A percentile compares a stretch with the other conserved stretches of the same genome.
phyloP scores from a whole-genome alignment of 2,329 filamentous ascomycete genomes.

The Scedosporium apiospermum region DNA sequence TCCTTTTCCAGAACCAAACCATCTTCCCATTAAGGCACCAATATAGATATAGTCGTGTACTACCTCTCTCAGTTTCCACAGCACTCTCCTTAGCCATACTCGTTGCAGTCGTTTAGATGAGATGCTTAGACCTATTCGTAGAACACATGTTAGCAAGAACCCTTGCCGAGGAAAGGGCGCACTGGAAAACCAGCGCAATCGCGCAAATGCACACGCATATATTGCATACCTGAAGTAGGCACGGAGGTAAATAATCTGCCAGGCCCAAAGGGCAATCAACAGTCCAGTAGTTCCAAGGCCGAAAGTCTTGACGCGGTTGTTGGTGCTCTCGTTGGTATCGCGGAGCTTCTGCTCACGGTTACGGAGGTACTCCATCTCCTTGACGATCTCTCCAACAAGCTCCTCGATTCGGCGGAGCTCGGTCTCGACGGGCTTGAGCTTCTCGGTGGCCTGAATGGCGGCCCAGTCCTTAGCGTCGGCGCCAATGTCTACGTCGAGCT shows the following conservation, averaged over 20 bases:
- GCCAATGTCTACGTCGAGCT: slow-evolving; percentile 92
- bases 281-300: slow-evolving; percentile 88
- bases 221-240: slow-evolving; percentile 75
- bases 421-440: slow-evolving; percentile 93
- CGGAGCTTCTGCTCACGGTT: slow-evolving; percentile 84
- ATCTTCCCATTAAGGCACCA: neutral
- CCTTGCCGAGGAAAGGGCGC: neutral
- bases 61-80: neutral
- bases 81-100: neutral
- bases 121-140: slow-evolving; percentile 53
- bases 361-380: slow-evolving; percentile 94
- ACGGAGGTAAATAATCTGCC: slow-evolving; percentile 96
- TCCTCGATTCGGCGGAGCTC: slow-evolving; percentile 91
- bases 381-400: slow-evolving; percentile 76
- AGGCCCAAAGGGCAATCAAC: slow-evolving; percentile 78
- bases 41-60: neutral
- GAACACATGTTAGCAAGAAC: slow-evolving; percentile 8
- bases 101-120: slow-evolving; percentile 41
- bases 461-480: slow-evolving; percentile 98
- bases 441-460: slow-evolving; percentile 90
- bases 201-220: neutral
- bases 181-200: neutral
- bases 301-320: slow-evolving; percentile 98
- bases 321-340: slow-evolving; percentile 99
- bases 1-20: neutral